Evolutionary conservation across 2,329 filamentous ascomycete genomes (phyloP).

Genomic region (Claviceps citrina): DNA sequence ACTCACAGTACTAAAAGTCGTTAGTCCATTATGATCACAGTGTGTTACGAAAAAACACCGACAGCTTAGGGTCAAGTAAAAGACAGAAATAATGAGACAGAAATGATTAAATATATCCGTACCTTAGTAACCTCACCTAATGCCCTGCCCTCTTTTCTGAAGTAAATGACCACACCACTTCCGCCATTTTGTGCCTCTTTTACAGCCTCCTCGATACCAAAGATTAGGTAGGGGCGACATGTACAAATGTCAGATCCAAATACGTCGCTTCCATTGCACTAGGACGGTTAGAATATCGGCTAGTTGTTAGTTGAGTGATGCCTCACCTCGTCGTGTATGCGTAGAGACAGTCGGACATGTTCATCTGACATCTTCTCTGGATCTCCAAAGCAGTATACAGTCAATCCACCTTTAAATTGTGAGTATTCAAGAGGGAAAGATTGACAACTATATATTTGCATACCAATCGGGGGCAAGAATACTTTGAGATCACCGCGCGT

Average conservation of each 20-base stretch:
- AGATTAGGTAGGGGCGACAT: slow-evolving; percentile 87
- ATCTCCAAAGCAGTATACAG: slow-evolving; percentile 94
- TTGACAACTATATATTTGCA: not conserved
- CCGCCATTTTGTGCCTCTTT: slow-evolving; percentile 92
- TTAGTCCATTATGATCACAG: not conserved
- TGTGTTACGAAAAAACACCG: not conserved
- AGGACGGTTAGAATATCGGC: not conserved
- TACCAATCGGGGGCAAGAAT: slow-evolving; percentile 84
- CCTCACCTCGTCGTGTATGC: slow-evolving; percentile 54
- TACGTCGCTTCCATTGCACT: slow-evolving; percentile 92
- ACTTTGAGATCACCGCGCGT: slow-evolving; percentile 89
- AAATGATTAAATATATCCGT: slow-evolving; percentile 32
- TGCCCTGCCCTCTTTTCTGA: slow-evolving; percentile 90
- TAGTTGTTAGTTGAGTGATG: no score
- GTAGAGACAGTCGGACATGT: slow-evolving; percentile 62
- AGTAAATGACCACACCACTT: slow-evolving; percentile 93
- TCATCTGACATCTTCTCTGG: slow-evolving; percentile 87
- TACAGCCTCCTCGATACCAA: slow-evolving; percentile 92
- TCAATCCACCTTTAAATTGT: slow-evolving; percentile 50
- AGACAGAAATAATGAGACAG: slow-evolving; percentile 9
- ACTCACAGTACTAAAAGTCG: slow-evolving; percentile 31
- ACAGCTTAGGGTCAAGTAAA: not conserved
- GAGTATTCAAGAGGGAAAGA: not conserved
- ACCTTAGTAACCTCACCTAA: slow-evolving; percentile 93
- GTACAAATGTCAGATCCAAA: slow-evolving; percentile 98